These are phyloP conservation scores for Phytophthora sp. DNA, from an alignment of 352 stramenopile species.

Conservation along the genomic window DNA sequence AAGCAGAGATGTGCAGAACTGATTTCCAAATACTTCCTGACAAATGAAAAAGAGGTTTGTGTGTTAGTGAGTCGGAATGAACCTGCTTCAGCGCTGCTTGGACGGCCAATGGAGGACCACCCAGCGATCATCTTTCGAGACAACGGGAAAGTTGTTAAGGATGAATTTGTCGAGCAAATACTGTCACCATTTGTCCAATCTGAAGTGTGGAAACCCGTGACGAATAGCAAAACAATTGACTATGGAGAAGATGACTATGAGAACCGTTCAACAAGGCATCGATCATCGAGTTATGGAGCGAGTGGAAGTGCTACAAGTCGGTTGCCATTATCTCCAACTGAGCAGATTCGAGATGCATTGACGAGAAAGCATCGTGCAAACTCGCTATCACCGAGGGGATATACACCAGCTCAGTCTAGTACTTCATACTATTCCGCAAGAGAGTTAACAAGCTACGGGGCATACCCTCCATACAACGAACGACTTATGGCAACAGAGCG, in stretches of 20 bases:
- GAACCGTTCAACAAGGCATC: slow-evolving; percentile 20
- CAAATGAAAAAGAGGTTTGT: slow-evolving; percentile 37
- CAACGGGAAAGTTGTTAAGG: slow-evolving; percentile 30
- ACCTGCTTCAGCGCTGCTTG: slow-evolving; percentile 50
- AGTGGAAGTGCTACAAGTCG: slow-evolving; percentile 27
- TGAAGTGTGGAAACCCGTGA: slow-evolving; percentile 21
- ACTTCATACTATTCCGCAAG: slow-evolving; percentile 45
- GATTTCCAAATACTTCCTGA: slow-evolving; percentile 64
- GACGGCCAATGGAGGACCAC: slow-evolving; percentile 25
- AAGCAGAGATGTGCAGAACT: slow-evolving; percentile 56
- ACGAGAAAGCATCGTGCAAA: slow-evolving; percentile 43
- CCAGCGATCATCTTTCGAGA: slow-evolving; percentile 12
- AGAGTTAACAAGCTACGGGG: slow-evolving; percentile 31
- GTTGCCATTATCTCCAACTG: slow-evolving; percentile 54
- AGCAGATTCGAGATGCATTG: slow-evolving; percentile 60
- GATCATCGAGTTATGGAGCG: slow-evolving; percentile 12
- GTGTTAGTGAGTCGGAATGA: slow-evolving; percentile 50
- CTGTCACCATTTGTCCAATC: slow-evolving; percentile 17
- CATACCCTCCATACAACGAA: slow-evolving; percentile 31
- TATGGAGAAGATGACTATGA: slow-evolving; percentile 21
- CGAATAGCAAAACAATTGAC: slow-evolving; percentile 1
- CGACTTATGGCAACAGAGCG: slow-evolving; percentile 44
- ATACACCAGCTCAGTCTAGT: neutral
- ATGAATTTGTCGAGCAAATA: slow-evolving; percentile 23
- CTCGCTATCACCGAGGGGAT: slow-evolving; percentile 22